phyloP scores from a whole-genome alignment of 169 alveolate species.

The Plasmodium chabaudi region DNA sequence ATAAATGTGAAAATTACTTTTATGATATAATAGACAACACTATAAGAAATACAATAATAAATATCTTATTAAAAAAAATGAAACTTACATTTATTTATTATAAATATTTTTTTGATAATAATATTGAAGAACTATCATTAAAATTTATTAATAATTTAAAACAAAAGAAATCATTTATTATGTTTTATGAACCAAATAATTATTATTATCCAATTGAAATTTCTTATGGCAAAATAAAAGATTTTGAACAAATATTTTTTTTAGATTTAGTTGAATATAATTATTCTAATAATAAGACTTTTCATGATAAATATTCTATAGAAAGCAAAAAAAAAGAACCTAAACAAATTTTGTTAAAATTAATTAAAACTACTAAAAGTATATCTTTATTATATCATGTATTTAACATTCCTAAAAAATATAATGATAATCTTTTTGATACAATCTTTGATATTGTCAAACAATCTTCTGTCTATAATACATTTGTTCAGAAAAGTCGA shows the following conservation, averaged over 20 bases:
- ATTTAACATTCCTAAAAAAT: conserved; percentile 44
- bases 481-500: conserved; percentile 38
- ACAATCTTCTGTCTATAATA: conserved; percentile 6
- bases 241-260: conserved; percentile 50
- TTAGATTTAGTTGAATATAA: conserved; percentile 54
- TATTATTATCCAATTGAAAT: conserved; percentile 56
- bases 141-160: conserved; percentile 19
- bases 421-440: conserved; percentile 54
- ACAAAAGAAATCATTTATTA: conserved; percentile 59
- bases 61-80: conserved; percentile 55
- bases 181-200: conserved; percentile 30
- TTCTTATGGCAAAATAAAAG: conserved; percentile 39
- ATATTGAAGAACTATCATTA: conserved; percentile 31
- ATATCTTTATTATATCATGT: conserved; percentile 41
- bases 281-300: conserved; percentile 43
- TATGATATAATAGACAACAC: conserved; percentile 57
- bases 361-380: conserved; percentile 29
- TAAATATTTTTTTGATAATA: conserved; percentile 42
- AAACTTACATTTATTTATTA: conserved; percentile 45
- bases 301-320: conserved; percentile 3
- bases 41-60: conserved; percentile 21
- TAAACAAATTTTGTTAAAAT: conserved; percentile 5
- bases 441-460: conserved; percentile 24
- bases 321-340: not conserved
- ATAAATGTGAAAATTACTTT: conserved; percentile 34